phyloP scores from a whole-genome alignment of 1,284 basidiomycete genomes.

The Sutorius eximius region DNA sequence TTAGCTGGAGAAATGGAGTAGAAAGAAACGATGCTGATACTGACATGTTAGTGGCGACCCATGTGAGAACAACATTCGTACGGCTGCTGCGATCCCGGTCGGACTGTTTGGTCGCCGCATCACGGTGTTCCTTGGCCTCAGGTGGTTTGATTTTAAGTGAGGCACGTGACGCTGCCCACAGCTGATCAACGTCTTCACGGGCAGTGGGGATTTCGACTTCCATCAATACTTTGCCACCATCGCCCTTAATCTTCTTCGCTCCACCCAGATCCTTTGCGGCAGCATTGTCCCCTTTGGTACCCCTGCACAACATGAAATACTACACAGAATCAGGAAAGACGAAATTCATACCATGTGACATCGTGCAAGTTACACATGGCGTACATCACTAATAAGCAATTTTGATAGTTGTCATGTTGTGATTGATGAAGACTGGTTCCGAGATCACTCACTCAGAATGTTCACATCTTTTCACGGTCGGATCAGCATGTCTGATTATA shows the following conservation, averaged over 20 bases:
- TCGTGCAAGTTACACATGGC: slow-evolving; percentile 91
- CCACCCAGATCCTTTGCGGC: slow-evolving; percentile 82
- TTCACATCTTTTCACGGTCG: slow-evolving; percentile 65
- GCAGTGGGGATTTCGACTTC: slow-evolving; percentile 82
- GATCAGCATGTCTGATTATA: slow-evolving; percentile 10
- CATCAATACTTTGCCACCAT: slow-evolving; percentile 81
- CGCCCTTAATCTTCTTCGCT: slow-evolving; percentile 83
- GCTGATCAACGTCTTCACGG: slow-evolving; percentile 81
- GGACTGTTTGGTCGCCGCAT: slow-evolving; percentile 86
- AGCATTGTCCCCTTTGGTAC: slow-evolving; percentile 90
- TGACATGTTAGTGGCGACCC: slow-evolving; percentile 84
- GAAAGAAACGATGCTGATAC: slow-evolving; percentile 36
- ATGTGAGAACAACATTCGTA: slow-evolving; percentile 83
- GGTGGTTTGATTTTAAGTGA: slow-evolving; percentile 65
- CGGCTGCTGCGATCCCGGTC: slow-evolving; percentile 82
- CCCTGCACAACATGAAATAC: slow-evolving; percentile 45
- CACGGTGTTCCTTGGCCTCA: slow-evolving; percentile 77
- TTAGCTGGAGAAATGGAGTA: slow-evolving; percentile 6
- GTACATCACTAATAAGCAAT: slow-evolving; percentile 65
- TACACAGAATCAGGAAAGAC: not conserved
- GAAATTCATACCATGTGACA: slow-evolving; percentile 67
- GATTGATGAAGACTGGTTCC: not conserved
- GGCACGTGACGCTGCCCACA: slow-evolving; percentile 75
- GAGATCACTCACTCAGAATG: slow-evolving; percentile 62
- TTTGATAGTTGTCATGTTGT: not conserved